Conservation (phyloP, 225 moss, liverwort and hornwort species). For the Bryum argenteum region DNA sequence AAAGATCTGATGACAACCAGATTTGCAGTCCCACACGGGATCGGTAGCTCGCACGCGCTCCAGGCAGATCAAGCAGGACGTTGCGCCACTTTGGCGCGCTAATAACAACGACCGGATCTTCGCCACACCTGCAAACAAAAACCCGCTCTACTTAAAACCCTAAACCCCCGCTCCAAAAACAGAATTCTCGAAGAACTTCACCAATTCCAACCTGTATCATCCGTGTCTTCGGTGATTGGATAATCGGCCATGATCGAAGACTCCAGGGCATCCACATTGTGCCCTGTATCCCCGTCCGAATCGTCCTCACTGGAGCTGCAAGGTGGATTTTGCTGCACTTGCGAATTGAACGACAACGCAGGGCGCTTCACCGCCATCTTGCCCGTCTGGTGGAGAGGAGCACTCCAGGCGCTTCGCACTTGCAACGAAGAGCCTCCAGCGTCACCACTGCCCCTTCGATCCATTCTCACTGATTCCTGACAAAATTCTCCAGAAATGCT, state of each 20-base stretch:
- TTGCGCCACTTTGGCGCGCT: conserved; percentile 74
- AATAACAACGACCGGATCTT: conserved; percentile 82
- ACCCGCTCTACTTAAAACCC: neutral
- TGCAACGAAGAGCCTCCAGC: conserved; percentile 39
- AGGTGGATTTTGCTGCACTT: conserved; percentile 10
- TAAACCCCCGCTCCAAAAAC: neutral
- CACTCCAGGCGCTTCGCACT: conserved; percentile 51
- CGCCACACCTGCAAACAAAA: conserved; percentile 47
- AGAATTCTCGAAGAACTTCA: neutral
- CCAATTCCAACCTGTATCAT: conserved; percentile 43
- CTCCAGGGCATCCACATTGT: conserved; percentile 50
- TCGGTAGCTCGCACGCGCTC: conserved; percentile 79
- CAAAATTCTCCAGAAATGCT: conserved; percentile 10
- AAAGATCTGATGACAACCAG: conserved; percentile 82
- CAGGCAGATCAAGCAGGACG: conserved; percentile 83
- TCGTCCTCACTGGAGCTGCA: conserved; percentile 57
- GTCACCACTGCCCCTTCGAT: conserved; percentile 26
- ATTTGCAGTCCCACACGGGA: conserved; percentile 90
- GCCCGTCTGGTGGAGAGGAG: conserved; percentile 26
- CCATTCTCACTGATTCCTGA: conserved; percentile 22
- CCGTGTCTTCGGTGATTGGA: conserved; percentile 44
- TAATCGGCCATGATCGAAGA: conserved; percentile 56
- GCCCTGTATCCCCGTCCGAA: conserved; percentile 42
- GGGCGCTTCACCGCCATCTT: conserved; percentile 27
- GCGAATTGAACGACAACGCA: conserved; percentile 31